Evolutionary conservation across 164 flowering plant genomes (phyloP), one percentile per base, ranked within the genome.

Genomic region (Piper betle): DNA sequence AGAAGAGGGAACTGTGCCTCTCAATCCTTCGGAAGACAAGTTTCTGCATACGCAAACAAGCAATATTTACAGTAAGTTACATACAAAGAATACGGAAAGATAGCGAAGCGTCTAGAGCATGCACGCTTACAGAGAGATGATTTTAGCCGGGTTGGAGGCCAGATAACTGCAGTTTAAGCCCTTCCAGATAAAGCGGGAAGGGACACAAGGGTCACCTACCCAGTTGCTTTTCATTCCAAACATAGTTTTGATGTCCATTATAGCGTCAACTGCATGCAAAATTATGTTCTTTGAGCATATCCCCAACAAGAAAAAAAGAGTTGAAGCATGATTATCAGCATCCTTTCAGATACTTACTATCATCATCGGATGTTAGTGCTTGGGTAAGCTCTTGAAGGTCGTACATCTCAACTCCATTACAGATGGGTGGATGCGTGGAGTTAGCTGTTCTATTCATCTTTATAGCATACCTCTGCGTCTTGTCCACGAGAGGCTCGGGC

Each of bases 191-290:
- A 54, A 73, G 13, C 16, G 53, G 33, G 41, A 38, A 0, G 87
- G 87, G 6, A 39, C 55, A 59, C 87, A 83, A 39, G 87, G 84
- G 74, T 83, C 84, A 39, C 84, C 84, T 55, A 71, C 71, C 87
- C 84, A 83, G 68, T 77, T 70, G 58, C 61, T 75, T 4, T 37
- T 71, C 52, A 79, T 39, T 39, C 43, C 56, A 55, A 76, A 81
- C 10, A 8, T 39, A 17, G 52, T 3, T 69, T 73, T 81, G 65
- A 81, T 73, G 48, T 57, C 66, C 63, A 19, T 63, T 33, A 83
- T 68, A 2, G 82, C 80, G 8, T 67, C 69, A 66, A 76, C 83
- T 81, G 59, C 15, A 40, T 19, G 20, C 39, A 57, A 39, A 39
- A 59, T 48, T 19, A 39, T 10, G 33, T 25, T 25, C 33, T 25